A percentile compares a stretch with the other conserved stretches of the same genome.
These are phyloP conservation scores for Fusarium staphyleae DNA, from an alignment of 2,329 filamentous ascomycete species.

Conservation along the genomic window DNA sequence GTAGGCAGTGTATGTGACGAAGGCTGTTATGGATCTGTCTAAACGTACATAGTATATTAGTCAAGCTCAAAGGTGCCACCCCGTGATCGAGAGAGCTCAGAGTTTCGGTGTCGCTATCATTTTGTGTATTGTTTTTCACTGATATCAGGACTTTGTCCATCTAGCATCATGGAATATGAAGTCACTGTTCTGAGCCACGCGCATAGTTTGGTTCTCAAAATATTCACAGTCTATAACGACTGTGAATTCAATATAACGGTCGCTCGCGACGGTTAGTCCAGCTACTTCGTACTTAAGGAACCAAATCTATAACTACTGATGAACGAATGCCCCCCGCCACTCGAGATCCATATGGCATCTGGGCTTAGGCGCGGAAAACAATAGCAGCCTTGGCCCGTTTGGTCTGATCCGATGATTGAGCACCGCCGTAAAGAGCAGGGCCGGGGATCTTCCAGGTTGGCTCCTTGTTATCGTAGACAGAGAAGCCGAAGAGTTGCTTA, in stretches of 20 bases:
- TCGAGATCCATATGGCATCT: not conserved
- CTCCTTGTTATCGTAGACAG: conserved; percentile 39
- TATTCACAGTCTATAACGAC: not conserved
- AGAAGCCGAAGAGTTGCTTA: conserved; percentile 44
- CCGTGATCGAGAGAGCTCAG: not conserved
- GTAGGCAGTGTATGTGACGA: no score
- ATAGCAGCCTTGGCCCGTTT: conserved; percentile 7
- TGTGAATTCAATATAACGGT: not conserved
- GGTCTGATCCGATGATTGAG: not conserved
- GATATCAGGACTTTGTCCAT: no score
- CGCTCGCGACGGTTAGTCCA: conserved; percentile 3
- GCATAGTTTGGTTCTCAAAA: not conserved
- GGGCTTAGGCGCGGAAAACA: conserved; percentile 4
- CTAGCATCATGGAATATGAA: no score
- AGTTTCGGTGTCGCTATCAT: no score
- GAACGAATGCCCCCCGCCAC: no score
- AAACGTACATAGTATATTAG: no score
- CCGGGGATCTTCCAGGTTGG: conserved; percentile 40
- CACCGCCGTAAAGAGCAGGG: conserved; percentile 35
- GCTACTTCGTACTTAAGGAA: no score
- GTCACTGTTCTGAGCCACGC: no score
- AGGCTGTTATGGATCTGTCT: no score
- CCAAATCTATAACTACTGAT: no score
- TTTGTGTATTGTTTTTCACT: no score
- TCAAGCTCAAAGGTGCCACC: not conserved